Percentiles rank a stretch among this genome's conserved stretches.
Conservation (phyloP, 768 basidiomycete genomes). For the Hortiboletus campestris region DNA sequence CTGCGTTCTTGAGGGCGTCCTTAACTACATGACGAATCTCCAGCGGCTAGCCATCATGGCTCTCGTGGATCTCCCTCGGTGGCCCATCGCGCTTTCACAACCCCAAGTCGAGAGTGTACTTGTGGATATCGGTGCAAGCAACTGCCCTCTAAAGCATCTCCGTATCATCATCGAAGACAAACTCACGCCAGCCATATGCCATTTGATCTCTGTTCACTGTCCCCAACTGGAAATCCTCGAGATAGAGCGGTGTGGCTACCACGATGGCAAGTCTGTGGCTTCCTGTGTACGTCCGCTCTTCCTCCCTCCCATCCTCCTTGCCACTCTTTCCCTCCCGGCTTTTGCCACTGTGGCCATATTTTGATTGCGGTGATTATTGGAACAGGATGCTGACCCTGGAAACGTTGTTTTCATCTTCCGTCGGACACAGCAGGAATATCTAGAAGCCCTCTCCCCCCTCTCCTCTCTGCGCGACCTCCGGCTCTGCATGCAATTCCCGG, state of each 20-base stretch:
- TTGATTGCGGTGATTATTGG: constrained; percentile 20
- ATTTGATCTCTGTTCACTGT: constrained; percentile 26
- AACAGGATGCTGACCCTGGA: constrained; percentile 32
- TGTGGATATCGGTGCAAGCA: constrained; percentile 29
- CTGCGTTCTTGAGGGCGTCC: constrained; percentile 28
- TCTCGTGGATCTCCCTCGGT: constrained; percentile 35
- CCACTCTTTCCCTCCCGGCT: constrained; percentile 12
- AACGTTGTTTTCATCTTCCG: constrained; percentile 27
- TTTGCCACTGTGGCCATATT: constrained; percentile 16
- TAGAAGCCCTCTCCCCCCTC: constrained; percentile 31
- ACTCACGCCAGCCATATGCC: constrained; percentile 32
- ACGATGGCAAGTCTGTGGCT: constrained; percentile 37
- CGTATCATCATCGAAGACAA: constrained; percentile 38
- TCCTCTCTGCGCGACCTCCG: constrained; percentile 29
- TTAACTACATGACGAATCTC: constrained; percentile 30
- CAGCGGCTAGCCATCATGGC: constrained; percentile 32
- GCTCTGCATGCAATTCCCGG: constrained; percentile 38
- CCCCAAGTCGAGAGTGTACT: constrained; percentile 31
- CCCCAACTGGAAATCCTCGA: constrained; percentile 34
- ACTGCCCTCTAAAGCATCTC: constrained; percentile 34
- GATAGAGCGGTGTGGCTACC: constrained; percentile 37
- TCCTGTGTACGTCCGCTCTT: constrained; percentile 32
- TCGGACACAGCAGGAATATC: constrained; percentile 35
- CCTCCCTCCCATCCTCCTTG: constrained; percentile 8
- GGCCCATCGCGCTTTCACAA: constrained; percentile 37